These are phyloP conservation scores for Fusarium caatingaense DNA, from an alignment of 2,329 filamentous ascomycete species.

Conservation along the genomic window DNA sequence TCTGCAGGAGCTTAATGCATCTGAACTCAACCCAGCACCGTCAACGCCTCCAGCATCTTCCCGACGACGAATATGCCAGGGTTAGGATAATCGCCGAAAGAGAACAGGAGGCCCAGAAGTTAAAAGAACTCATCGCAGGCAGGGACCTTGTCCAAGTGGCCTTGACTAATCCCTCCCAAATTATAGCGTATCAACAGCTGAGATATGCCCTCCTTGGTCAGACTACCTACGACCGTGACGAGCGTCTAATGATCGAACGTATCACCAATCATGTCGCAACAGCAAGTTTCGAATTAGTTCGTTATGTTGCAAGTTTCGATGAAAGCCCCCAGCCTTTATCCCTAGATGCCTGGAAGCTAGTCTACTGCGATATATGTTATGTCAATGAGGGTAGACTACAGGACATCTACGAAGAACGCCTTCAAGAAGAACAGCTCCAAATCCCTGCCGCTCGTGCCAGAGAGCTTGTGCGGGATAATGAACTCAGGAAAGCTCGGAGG, in stretches of 20 bases:
- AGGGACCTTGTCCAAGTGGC: conserved; percentile 22
- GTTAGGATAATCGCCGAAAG: background rate
- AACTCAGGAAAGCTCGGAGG: too few relatives aligned
- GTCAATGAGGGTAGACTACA: too few relatives aligned
- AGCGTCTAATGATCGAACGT: background rate
- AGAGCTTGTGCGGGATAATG: too few relatives aligned
- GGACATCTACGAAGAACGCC: too few relatives aligned
- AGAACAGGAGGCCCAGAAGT: background rate
- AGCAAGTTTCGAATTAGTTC: background rate
- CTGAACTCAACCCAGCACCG: background rate
- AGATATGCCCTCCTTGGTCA: conserved; percentile 19
- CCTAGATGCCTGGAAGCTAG: too few relatives aligned
- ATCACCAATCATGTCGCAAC: background rate
- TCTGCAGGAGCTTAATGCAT: conserved; percentile 20
- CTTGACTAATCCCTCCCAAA: conserved; percentile 10
- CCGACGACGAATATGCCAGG: background rate
- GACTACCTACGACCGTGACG: background rate
- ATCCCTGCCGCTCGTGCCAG: too few relatives aligned
- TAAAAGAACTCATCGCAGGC: conserved; percentile 6
- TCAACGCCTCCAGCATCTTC: conserved; percentile 1
- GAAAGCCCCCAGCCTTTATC: too few relatives aligned
- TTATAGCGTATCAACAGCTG: background rate
- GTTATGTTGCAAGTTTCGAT: too few relatives aligned
- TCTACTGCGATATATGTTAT: too few relatives aligned
- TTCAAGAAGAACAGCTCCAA: too few relatives aligned